Evolutionary conservation across 805 yeast species (phyloP).

Genomic region (Candida hungchunana): DNA sequence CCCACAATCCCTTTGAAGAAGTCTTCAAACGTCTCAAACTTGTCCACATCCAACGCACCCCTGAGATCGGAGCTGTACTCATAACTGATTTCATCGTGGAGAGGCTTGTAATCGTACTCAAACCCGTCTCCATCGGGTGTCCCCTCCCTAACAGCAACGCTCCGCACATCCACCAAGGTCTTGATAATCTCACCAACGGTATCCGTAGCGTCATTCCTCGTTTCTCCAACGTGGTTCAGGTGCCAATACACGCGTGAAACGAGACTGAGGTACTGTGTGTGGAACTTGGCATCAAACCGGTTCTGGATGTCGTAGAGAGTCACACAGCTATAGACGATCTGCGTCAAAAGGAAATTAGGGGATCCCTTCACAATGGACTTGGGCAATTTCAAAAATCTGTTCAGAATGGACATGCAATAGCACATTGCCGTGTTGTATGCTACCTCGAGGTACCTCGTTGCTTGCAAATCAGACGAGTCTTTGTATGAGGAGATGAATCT

Average conservation of each 20-base stretch:
- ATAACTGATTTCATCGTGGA: slow-evolving; percentile 27
- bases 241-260: slow-evolving; percentile 57
- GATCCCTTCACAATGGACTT: slow-evolving; percentile 48
- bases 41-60: slow-evolving; percentile 13
- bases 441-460: slow-evolving; percentile 25
- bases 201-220: slow-evolving; percentile 54
- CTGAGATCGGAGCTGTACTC: slow-evolving; percentile 18
- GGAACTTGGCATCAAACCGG: slow-evolving; percentile 36
- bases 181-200: slow-evolving; percentile 54
- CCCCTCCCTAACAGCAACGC: not conserved
- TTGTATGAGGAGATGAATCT: slow-evolving; percentile 32
- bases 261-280: slow-evolving; percentile 38
- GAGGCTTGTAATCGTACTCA: slow-evolving; percentile 20
- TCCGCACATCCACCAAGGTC: slow-evolving; percentile 34
- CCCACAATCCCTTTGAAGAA: slow-evolving; percentile 44
- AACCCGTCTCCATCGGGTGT: slow-evolving; percentile 6
- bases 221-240: slow-evolving; percentile 51
- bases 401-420: slow-evolving; percentile 42
- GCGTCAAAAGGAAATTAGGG: slow-evolving; percentile 47
- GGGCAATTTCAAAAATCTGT: slow-evolving; percentile 40
- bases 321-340: slow-evolving; percentile 51
- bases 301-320: slow-evolving; percentile 46
- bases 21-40: slow-evolving; percentile 48
- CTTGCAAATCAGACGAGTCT: slow-evolving; percentile 20
- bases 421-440: slow-evolving; percentile 39